These are phyloP conservation scores for Colletotrichum theobromicola DNA, from an alignment of 2,329 filamentous ascomycete species.

Conservation along the genomic window DNA sequence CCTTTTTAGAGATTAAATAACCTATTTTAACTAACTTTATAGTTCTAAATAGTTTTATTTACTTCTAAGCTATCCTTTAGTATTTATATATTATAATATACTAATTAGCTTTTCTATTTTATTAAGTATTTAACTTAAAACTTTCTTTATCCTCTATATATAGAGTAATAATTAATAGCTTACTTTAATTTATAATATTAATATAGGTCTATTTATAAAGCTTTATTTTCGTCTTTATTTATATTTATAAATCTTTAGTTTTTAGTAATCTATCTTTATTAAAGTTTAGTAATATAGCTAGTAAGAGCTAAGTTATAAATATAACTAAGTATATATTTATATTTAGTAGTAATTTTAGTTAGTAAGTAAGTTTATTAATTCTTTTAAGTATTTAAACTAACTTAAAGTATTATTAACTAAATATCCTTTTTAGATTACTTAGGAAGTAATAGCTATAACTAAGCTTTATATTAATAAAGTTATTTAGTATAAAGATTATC, in stretches of 20 bases:
- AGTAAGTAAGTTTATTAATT: too few species aligned
- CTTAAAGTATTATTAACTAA: too few species aligned
- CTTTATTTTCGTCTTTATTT: neutral
- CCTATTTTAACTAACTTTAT: neutral
- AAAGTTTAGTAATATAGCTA: rapidly evolving
- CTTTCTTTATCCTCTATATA: neutral
- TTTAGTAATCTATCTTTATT: too few species aligned
- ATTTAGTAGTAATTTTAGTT: neutral
- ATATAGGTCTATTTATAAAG: neutral
- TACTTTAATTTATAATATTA: neutral
- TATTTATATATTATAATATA: neutral
- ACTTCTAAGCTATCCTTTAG: neutral
- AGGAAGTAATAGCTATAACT: too few species aligned
- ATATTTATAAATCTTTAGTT: neutral
- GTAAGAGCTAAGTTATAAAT: rapidly evolving
- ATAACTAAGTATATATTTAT: neutral
- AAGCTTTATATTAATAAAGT: neutral
- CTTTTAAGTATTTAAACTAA: too few species aligned
- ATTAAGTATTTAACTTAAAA: neutral
- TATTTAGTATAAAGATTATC: neutral
- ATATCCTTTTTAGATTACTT: too few species aligned
- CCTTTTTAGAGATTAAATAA: neutral
- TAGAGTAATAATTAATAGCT: neutral
- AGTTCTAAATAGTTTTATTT: neutral
- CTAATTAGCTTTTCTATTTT: neutral